Conservation (phyloP, 208 protist species). For the Porcisia hertigi region DNA sequence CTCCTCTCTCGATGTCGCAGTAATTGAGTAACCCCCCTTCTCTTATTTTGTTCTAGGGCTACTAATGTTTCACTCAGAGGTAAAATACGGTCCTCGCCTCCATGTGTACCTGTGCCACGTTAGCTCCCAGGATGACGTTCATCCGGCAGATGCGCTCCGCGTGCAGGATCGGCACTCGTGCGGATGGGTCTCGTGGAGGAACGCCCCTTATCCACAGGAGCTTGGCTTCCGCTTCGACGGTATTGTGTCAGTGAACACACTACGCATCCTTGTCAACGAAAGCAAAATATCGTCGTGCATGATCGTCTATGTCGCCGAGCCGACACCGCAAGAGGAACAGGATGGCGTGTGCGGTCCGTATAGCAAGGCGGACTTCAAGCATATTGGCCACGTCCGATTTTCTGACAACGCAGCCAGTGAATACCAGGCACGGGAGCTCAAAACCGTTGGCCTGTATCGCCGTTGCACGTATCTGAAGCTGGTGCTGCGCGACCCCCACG, state of each 20-base stretch:
- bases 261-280: slow-evolving; percentile 85
- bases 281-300: slow-evolving; percentile 85
- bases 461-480: slow-evolving; percentile 88
- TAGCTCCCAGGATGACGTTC: slow-evolving; percentile 77
- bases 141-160: slow-evolving; percentile 51
- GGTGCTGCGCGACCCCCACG: slow-evolving; percentile 70
- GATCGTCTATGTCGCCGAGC: slow-evolving; percentile 74
- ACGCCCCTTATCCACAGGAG: slow-evolving; percentile 87
- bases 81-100: slow-evolving; percentile 76
- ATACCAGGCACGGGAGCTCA: slow-evolving; percentile 83
- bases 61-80: slow-evolving; percentile 42
- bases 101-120: slow-evolving; percentile 71
- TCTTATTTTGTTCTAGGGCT: background rate
- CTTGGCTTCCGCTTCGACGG: slow-evolving; percentile 90
- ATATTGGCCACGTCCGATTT: slow-evolving; percentile 83
- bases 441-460: slow-evolving; percentile 74
- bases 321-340: slow-evolving; percentile 52
- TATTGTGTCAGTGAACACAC: slow-evolving; percentile 58
- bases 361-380: slow-evolving; percentile 52
- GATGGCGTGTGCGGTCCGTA: slow-evolving; percentile 57
- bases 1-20: background rate
- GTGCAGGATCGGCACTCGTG: slow-evolving; percentile 52
- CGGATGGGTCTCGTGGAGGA: slow-evolving; percentile 88
- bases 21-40: background rate
- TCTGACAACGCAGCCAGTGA: slow-evolving; percentile 55